Base-by-base conservation (phyloP, 495 filamentous ascomycete species). In the Penicillium manginii region DNA sequence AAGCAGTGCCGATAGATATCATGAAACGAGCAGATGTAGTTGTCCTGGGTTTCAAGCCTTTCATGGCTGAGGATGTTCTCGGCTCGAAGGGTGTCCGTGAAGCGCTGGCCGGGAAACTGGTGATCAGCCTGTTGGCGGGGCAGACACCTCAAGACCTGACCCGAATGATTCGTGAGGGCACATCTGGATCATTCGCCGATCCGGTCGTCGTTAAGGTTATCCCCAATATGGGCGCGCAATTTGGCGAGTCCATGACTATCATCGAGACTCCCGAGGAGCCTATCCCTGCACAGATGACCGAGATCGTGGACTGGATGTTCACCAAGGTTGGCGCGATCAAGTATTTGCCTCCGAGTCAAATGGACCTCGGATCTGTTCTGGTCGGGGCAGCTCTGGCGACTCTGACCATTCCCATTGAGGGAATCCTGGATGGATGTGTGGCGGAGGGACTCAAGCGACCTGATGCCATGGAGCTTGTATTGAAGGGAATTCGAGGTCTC, bases 51-150 rank as follows among this genome's bases (percentile, higher is more conserved):
- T 76, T 72, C 51, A 75, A 76, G 54, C 69, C 73, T 7, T 76
- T 71, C 49, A 68, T 75, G 62, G 72, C 67, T 0, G 61, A 65
- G 4, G 69, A 64, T 6, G 65, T 78, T 4, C 62, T 78, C 3
- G 40, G 63, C 15, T 59, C 65, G 6, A n/a, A 50, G 3, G 69
- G 71, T 0, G 60, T 75, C 1, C 12, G 40, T 4, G 61, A 64
- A 5, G 70, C 69, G 4, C 75, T 96, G 0, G 62, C 75, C 10
- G 89, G 88, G 2, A 97, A 97, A 62, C 76, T 97, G 4, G 75
- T 97, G 5, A 89, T 97, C 62, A 89, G 84, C 65, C 91, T 97
- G 54, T 82, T 91, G 42, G 93, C 91, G 1, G 93, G 93, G n/a
- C 86, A 93, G 5, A 82, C 86, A 0, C 83, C 84, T 0, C 48